Conservation (phyloP, 805 yeast species). For the Candida parachauliodes region DNA sequence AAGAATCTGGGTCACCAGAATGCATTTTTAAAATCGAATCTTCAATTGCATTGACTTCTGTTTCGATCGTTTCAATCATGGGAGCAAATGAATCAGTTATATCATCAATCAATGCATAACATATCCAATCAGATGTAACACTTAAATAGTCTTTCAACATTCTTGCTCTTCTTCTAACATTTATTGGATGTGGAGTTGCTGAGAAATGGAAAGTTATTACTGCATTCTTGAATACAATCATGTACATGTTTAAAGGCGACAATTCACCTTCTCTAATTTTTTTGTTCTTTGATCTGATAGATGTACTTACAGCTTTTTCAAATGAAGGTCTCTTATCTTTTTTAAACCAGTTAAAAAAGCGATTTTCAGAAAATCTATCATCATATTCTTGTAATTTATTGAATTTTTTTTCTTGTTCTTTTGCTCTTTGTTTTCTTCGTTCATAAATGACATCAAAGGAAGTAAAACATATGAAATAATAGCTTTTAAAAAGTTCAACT, state of each 20-base stretch:
- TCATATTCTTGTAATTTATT: constrained; percentile 36
- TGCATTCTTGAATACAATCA: constrained; percentile 86
- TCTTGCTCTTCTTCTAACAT: constrained; percentile 91
- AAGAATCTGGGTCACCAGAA: constrained; percentile 52
- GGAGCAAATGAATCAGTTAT: constrained; percentile 98
- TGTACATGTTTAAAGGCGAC: constrained; percentile 88
- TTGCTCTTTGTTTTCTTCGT: constrained; percentile 49
- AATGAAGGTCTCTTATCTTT: constrained; percentile 14
- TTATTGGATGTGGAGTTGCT: constrained; percentile 94
- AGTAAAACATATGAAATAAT: constrained; percentile 84
- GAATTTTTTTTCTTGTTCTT: constrained; percentile 40
- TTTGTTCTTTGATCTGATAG: constrained; percentile 23
- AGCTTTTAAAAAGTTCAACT: constrained; percentile 86
- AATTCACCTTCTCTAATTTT: constrained; percentile 53
- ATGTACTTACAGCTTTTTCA: constrained; percentile 14
- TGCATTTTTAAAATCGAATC: constrained; percentile 88
- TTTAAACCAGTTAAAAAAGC: constrained; percentile 16
- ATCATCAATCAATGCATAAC: constrained; percentile 94
- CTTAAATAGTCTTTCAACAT: constrained; percentile 81
- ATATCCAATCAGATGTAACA: constrained; percentile 94
- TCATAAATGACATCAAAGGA: constrained; percentile 67
- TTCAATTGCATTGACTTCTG: constrained; percentile 91
- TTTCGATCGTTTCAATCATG: constrained; percentile 89
- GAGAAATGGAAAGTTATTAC: constrained; percentile 91
- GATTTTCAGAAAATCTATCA: constrained; percentile 19